Percentiles rank a stretch among this genome's conserved stretches.
phyloP scores from a whole-genome alignment of 495 filamentous ascomycete species.

The Lasiosphaeria ovina region DNA sequence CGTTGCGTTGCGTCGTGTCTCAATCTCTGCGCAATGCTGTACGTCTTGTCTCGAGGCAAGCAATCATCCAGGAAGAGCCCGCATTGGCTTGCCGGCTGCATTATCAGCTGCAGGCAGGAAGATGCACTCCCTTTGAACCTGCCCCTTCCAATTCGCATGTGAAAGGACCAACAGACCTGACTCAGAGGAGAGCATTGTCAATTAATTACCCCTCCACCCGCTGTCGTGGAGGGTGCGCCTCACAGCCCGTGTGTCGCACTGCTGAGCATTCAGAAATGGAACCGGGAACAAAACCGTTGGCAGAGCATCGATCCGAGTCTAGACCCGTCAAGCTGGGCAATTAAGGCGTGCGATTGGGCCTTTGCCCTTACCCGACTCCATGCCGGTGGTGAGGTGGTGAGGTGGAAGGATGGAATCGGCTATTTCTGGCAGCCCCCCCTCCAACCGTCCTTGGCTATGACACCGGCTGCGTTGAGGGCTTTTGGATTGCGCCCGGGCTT shows the following conservation, averaged over 20 bases:
- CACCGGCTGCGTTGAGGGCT: no score
- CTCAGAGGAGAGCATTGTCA: neutral
- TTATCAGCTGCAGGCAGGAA: neutral
- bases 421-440: no score
- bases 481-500: no score
- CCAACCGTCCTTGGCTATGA: no score
- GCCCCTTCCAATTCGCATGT: neutral
- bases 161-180: neutral
- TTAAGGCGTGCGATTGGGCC: neutral
- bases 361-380: no score
- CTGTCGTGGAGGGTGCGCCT: neutral
- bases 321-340: neutral
- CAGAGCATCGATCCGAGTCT: neutral
- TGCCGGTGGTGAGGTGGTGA: no score
- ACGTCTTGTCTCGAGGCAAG: conserved; percentile 1
- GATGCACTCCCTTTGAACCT: neutral
- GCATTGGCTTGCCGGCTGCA: neutral
- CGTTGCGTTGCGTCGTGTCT: conserved; percentile 1
- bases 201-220: neutral
- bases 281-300: neutral
- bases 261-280: neutral
- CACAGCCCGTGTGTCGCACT: neutral
- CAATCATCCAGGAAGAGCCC: neutral
- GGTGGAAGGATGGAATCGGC: no score
- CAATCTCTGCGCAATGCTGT: neutral